Conservation (phyloP, 371 early-diverging fungal species). For the Mortierella sp. region DNA sequence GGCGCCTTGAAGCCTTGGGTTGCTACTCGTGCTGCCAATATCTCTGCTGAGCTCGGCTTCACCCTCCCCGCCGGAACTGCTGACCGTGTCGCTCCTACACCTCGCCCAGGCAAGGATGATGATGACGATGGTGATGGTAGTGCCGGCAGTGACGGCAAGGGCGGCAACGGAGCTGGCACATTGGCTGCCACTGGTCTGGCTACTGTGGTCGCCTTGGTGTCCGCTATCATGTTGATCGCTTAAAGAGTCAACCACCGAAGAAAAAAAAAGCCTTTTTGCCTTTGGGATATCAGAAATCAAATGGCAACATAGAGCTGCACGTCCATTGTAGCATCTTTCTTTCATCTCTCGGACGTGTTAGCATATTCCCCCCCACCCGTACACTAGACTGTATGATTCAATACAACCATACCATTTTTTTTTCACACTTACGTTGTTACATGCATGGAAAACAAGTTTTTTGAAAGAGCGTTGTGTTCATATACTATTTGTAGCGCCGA, state of each 20-base stretch:
- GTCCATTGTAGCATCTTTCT: not conserved
- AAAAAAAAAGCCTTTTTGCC: not conserved
- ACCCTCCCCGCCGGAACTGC: slow-evolving; percentile 34
- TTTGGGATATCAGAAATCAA: not conserved
- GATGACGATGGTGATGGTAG: slow-evolving; percentile 18
- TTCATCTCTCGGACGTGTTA: not conserved
- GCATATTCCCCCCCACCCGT: too few species aligned
- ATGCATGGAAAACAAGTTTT: too few species aligned
- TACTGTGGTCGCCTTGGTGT: slow-evolving; percentile 19
- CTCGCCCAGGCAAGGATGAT: slow-evolving; percentile 21
- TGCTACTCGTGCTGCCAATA: slow-evolving; percentile 13
- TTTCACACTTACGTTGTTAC: too few species aligned
- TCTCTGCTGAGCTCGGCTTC: slow-evolving; percentile 36
- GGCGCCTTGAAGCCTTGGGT: slow-evolving; percentile 49
- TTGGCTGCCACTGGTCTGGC: slow-evolving; percentile 17
- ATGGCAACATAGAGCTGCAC: not conserved
- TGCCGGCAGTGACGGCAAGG: slow-evolving; percentile 11
- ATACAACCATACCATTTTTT: too few species aligned
- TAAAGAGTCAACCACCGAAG: slow-evolving; percentile 1
- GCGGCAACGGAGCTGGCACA: slow-evolving; percentile 12
- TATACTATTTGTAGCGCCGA: too few species aligned
- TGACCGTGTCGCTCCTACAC: slow-evolving; percentile 44
- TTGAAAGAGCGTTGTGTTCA: too few species aligned
- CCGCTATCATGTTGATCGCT: slow-evolving; percentile 34
- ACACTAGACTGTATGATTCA: too few species aligned